Evolutionary conservation across 768 basidiomycete genomes (phyloP).

Genomic region (Aureoboletus auriporus): DNA sequence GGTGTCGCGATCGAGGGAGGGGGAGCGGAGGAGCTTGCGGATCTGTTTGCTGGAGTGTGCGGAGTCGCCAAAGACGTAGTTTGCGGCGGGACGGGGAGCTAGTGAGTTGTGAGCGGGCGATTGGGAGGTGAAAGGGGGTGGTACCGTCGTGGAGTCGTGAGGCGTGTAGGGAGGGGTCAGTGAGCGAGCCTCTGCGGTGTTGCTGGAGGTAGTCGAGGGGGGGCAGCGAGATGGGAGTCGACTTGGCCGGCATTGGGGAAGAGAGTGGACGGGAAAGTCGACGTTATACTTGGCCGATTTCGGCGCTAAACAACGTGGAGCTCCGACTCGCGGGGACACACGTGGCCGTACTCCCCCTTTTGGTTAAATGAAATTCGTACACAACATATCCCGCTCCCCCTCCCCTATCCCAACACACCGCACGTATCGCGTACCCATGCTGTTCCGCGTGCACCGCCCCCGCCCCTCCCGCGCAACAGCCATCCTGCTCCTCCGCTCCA

Average conservation of each 20-base stretch:
- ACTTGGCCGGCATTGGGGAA: conserved; percentile 21
- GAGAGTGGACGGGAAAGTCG: conserved; percentile 14
- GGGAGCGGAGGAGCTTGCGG: conserved; percentile 58
- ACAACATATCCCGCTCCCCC: conserved; percentile 33
- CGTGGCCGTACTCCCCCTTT: conserved; percentile 19
- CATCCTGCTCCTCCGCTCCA: conserved; percentile 16
- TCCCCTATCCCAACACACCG: conserved; percentile 6
- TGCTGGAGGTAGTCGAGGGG: conserved; percentile 78
- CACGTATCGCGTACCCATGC: conserved; percentile 32
- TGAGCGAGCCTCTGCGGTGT: conserved; percentile 79
- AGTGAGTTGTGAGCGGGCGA: conserved; percentile 27
- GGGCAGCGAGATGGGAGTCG: conserved; percentile 60
- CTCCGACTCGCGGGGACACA: conserved; percentile 26
- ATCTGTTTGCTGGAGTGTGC: conserved; percentile 34
- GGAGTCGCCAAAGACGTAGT: conserved; percentile 66
- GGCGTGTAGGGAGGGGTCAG: conserved; percentile 76
- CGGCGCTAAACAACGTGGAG: conserved; percentile 12
- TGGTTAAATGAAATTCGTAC: background rate
- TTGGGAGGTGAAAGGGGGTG: conserved; percentile 3
- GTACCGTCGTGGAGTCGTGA: conserved; percentile 26
- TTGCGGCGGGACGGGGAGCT: conserved; percentile 57
- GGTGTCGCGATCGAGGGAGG: conserved; percentile 43
- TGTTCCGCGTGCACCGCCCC: conserved; percentile 57
- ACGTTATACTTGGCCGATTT: conserved; percentile 22
- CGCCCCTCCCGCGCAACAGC: conserved; percentile 13